These are phyloP conservation scores for Dictyostelium intermedium DNA, from an alignment of 78 protist species.

Conservation along the genomic window DNA sequence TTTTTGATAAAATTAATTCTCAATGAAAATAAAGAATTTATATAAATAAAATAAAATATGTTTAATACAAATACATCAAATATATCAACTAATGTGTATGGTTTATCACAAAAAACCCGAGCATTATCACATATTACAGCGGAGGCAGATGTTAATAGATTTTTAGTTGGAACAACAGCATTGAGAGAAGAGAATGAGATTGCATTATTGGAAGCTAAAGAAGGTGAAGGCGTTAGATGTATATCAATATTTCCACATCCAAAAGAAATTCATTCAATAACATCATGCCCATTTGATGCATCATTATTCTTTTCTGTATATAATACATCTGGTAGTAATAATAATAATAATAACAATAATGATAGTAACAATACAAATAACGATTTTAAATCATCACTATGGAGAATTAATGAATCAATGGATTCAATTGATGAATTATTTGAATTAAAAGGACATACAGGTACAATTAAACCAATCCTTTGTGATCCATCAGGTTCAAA, in stretches of 20 bases:
- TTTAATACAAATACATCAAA: conserved; percentile 6
- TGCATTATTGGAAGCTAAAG: conserved; percentile 39
- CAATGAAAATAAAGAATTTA: no score
- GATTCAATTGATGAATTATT: conserved; percentile 26
- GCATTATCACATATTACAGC: conserved; percentile 38
- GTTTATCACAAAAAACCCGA: conserved; percentile 50
- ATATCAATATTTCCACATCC: conserved; percentile 62
- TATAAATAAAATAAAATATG: no score
- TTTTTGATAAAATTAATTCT: no score
- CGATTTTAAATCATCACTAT: conserved; percentile 42
- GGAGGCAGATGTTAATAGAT: conserved; percentile 54
- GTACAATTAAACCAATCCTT: conserved; percentile 51
- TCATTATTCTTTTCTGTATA: conserved; percentile 68
- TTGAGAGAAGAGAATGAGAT: conserved; percentile 69
- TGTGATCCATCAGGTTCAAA: conserved; percentile 81
- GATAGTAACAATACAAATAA: neutral
- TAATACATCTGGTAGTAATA: conserved; percentile 6
- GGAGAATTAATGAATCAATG: conserved; percentile 40
- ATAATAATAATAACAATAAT: neutral
- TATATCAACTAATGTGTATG: conserved; percentile 59
- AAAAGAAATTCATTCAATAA: conserved; percentile 71
- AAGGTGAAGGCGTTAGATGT: conserved; percentile 40
- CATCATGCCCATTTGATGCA: conserved; percentile 69
- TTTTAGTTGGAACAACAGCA: conserved; percentile 72
- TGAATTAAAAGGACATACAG: conserved; percentile 61